Percentiles rank a stretch among this genome's conserved stretches.
phyloP scores from a whole-genome alignment of 495 filamentous ascomycete genomes.

The Thermothielavioides terrestris region DNA sequence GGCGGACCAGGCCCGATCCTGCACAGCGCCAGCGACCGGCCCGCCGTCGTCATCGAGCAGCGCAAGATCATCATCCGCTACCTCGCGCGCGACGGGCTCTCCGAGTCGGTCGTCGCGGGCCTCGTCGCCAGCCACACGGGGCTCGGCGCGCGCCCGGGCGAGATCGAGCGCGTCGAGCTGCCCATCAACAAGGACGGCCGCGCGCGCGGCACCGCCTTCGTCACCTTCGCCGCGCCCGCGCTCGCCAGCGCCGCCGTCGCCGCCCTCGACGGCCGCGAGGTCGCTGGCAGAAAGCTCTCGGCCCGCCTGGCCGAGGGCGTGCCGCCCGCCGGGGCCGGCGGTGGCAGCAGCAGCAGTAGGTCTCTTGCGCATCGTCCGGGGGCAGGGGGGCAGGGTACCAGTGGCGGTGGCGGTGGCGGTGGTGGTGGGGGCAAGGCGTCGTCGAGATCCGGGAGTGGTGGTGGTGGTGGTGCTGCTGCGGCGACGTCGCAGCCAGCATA shows the following conservation, averaged over 20 bases:
- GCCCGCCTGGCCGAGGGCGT: constrained; percentile 3
- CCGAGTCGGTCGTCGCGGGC: neutral
- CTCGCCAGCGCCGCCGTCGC: neutral
- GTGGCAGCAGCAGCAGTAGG: neutral
- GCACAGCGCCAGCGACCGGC: neutral
- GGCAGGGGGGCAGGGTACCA: neutral
- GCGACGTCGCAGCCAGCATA: neutral
- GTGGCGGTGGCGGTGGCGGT: neutral
- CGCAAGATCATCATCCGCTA: constrained; percentile 10
- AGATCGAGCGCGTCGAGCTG: constrained; percentile 7
- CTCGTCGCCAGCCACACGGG: neutral
- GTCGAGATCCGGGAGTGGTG: neutral
- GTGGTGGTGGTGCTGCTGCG: neutral
- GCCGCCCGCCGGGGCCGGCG: neutral
- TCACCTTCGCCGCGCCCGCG: constrained; percentile 6
- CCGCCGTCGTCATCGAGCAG: constrained; percentile 2
- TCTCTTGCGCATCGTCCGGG: too few relatives aligned
- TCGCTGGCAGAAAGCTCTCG: neutral
- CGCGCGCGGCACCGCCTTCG: constrained; percentile 6
- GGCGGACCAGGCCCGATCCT: neutral
- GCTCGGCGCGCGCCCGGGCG: neutral
- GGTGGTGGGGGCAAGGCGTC: neutral
- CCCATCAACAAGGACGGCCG: neutral
- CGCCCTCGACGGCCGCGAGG: constrained; percentile 1
- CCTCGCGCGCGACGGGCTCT: neutral